Evolutionary conservation across 2,329 filamentous ascomycete species (phyloP).

Genomic region (Fusarium secorum): DNA sequence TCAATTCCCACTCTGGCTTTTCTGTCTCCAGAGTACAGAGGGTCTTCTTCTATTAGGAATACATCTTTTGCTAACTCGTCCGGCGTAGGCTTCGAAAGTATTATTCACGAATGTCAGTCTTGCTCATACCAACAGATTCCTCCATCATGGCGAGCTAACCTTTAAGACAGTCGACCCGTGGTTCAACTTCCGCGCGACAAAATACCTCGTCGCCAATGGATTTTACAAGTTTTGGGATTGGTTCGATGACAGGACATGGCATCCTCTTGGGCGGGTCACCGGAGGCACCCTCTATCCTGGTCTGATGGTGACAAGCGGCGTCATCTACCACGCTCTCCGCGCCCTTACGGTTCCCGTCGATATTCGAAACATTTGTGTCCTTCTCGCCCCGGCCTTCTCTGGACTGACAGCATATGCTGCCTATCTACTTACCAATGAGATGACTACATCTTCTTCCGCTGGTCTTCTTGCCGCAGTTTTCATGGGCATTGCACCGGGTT

Average conservation of each 20-base stretch:
- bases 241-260: constrained; percentile 99
- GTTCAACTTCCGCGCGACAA: constrained; percentile 99
- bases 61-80: constrained; percentile 44
- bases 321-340: constrained; percentile 93
- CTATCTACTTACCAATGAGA: constrained; percentile 96
- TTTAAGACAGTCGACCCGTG: constrained; percentile 85
- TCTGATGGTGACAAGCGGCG: constrained; percentile 98
- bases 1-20: background rate
- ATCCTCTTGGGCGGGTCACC: constrained; percentile 96
- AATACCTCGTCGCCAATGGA: constrained; percentile 95
- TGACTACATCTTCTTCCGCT: constrained; percentile 93
- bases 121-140: constrained; percentile 13
- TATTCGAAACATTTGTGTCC: constrained; percentile 97
- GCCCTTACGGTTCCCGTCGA: constrained; percentile 91
- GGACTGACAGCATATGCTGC: constrained; percentile 91
- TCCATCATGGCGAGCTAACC: constrained; percentile 38
- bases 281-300: constrained; percentile 98
- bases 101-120: constrained; percentile 97
- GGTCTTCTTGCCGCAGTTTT: constrained; percentile 93
- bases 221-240: constrained; percentile 99
- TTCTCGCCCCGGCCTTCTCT: constrained; percentile 93
- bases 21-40: background rate
- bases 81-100: constrained; percentile 86
- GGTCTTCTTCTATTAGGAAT: background rate
- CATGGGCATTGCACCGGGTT: constrained; percentile 97